Base-by-base conservation (phyloP, 2,329 filamentous ascomycete species). In the Penicillium sp. region DNA sequence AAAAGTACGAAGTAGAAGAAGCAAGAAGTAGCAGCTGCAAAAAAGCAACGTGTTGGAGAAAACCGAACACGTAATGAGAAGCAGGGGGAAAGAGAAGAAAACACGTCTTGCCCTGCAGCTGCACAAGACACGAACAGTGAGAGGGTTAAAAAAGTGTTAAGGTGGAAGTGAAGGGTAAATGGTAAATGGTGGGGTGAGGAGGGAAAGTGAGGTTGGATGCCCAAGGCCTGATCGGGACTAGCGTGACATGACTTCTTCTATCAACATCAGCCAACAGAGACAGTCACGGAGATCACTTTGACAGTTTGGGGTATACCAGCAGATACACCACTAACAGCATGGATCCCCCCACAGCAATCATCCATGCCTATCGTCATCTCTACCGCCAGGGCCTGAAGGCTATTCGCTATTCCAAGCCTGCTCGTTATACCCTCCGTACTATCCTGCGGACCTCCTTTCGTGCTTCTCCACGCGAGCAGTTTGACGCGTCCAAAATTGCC, bases 291-390 rank as follows among this genome's bases (percentile, higher is more conserved):
- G n/a, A n/a, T n/a, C n/a, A n/a, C n/a, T n/a, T n/a, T n/a, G n/a
- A n/a, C n/a, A n/a, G n/a, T n/a, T n/a, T n/a, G n/a, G n/a, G n/a
- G 10, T n/a, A 31, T 4, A n/a, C 11, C 29, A 13, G 29, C 14
- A 31, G 11, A 31, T 14, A 31, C 14, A 31, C 33, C 13, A 36
- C 16, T 14, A n/a, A 14, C 34, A 37, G 5, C 21, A 13, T 14
- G 16, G 19, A 8, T 13, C 9, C 37, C 1, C 11, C 37, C 5
- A 40, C 60, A 64, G 63, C 66, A 10, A 61, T 85, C 43, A 51
- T 81, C 52, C 74, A 76, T 61, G 81, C 82, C 48, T 87, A 87
- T 67, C 81, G 85, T 55, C 76, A 80, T 51, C 73, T 87, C 37
- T 83, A 82, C 60, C 79, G 81, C 23, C 75, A 79, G 26, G 74